Base-by-base conservation (phyloP, 1,284 basidiomycete genomes). In the Tilletia walkeri region DNA sequence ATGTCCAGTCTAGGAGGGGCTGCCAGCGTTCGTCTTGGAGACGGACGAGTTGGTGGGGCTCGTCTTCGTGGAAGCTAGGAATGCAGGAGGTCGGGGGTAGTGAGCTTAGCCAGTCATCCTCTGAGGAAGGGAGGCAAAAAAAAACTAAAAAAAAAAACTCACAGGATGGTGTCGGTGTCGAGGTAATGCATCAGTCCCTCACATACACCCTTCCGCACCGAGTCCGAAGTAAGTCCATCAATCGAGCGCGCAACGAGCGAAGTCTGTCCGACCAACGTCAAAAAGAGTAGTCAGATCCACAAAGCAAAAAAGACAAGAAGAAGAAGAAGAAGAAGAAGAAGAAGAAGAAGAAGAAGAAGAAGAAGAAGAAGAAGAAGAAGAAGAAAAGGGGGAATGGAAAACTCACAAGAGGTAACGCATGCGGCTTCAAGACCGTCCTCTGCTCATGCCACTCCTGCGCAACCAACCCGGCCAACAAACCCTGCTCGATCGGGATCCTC, bases 361-460 rank as follows among this genome's bases (percentile, higher is more conserved):
- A 30, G 24, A 30, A 30, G 24, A 30, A 30, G 24, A 30, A 30
- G 24, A 30, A 30, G 24, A 67, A 24, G 30, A 56, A 1, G 63
- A 53, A 7, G 38, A 36, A 38, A 53, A 45, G 59, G 54, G 68
- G 34, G 65, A 56, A 59, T 30, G 18, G 2, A 16, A 50, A 41
- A 84, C 89, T 74, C 77, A 95, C 95, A 87, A 97, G 88, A 4
- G 95, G 95, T 38, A 99, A 85, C 0, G 94, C 90, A 83, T 96
- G 93, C 41, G 92, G 92, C 84, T 95, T 97, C 74, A 98, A 82
- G 1, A 94, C 82, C 30, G 87, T 89, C 70, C 90, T 89, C 86
- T 98, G 95, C 81, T 92, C 92, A 82, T 96, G 93, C 95, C 95
- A 99, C 86, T 99, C 95, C 71, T 91, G 88, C 10, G 94, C 95